Conservation (phyloP, 257 asterid species). For the Capsicum chinense region DNA sequence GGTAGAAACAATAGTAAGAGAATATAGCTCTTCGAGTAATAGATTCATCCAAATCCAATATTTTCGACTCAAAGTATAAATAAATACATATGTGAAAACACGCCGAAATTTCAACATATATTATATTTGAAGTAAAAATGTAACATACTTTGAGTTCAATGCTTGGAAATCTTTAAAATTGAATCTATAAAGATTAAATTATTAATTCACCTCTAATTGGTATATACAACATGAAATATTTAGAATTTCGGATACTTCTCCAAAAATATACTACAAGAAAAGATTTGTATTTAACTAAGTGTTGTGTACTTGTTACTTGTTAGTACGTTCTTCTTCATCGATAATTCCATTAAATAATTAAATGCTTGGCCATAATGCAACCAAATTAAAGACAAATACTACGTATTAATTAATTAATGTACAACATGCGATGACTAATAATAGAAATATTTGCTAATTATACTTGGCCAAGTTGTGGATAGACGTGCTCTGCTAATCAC, state of each 20-base stretch:
- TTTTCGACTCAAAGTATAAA: background rate
- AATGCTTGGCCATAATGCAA: background rate
- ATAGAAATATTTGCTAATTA: background rate
- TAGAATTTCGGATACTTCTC: background rate
- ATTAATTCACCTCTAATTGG: background rate
- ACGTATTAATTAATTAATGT: background rate
- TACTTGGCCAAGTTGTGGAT: background rate
- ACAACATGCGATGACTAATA: background rate
- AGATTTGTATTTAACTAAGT: no score
- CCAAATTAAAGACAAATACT: background rate
- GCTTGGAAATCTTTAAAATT: background rate
- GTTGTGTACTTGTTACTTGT: background rate
- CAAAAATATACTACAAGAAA: background rate
- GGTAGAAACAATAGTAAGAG: no score
- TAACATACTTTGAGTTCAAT: background rate
- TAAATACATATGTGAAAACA: background rate
- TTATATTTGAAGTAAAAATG: background rate
- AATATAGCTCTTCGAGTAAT: background rate
- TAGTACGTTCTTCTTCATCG: background rate
- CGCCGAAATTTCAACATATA: background rate
- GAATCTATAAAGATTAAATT: background rate
- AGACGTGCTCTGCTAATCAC: background rate
- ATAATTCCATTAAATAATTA: background rate
- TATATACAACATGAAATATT: background rate
- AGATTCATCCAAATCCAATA: background rate